Base-by-base conservation (phyloP, 495 filamentous ascomycete species). In the Parathielavia appendiculata region DNA sequence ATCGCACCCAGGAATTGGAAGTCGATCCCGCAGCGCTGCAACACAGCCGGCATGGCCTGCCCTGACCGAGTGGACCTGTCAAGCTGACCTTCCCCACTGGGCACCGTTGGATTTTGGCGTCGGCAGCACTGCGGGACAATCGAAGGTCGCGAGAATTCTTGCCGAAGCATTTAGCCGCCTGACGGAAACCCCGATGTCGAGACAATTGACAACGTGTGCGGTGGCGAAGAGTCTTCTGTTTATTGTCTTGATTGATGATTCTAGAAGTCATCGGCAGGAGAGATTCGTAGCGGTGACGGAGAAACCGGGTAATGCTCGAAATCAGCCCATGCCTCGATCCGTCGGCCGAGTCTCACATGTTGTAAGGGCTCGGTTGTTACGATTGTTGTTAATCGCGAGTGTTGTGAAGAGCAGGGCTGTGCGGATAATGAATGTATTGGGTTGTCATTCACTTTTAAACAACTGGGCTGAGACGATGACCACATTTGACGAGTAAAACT, bases 81-180 rank as follows among this genome's bases (percentile, higher is more conserved):
- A 32, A 50, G 12, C 12, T 26, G 36, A 50, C 54, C 35, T 41
- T 57, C 55, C 46, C 55, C 55, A 57, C 55, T 34, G 34, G 45
- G 52, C 26, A 3, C n/a, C 32, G 50, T 14, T 56, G 20, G 26
- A 32, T 23, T 43, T 45, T 54, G 38, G 51, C 40, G 39, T 35
- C 52, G 40, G 49, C 22, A 49, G 23, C 43, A 22, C 19, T 8
- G 17, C 26, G 46, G 50, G n/a, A 47, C 41, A 17, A 56, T 38
- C 23, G 36, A 44, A 54, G 39, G 23, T 10, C 8, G 43, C 17
- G 22, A 41, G 35, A 50, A 50, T 16, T 43, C 26, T 36, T 57
- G 14, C 56, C 56, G 56, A 47, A 40, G 56, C 56, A 62, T 62
- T 62, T 62, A 62, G 60, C 60, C 60, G 60, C 51, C 43, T 52